A percentile compares a stretch with the other conserved stretches of the same genome.
These are phyloP conservation scores for Trichoderma lentiforme DNA, from an alignment of 2,329 filamentous ascomycete genomes.

Conservation along the genomic window DNA sequence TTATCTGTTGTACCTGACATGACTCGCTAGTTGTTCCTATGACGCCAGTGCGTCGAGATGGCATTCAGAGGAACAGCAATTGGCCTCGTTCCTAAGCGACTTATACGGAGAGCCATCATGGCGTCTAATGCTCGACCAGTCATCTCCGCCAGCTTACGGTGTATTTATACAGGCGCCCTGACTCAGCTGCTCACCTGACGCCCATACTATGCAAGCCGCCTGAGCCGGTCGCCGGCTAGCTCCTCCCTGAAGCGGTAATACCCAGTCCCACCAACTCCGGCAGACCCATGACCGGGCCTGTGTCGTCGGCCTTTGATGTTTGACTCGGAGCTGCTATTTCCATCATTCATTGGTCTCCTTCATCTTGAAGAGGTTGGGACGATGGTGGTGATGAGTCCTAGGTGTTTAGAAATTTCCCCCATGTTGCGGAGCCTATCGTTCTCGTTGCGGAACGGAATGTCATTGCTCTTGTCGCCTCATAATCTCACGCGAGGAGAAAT, in stretches of 20 bases:
- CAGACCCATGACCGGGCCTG: background rate
- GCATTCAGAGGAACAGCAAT: background rate
- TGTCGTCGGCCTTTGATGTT: background rate
- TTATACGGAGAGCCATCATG: background rate
- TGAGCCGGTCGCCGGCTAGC: slow-evolving; percentile 1
- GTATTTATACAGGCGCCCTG: slow-evolving; percentile 9
- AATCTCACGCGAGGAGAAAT: background rate
- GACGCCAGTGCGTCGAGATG: background rate
- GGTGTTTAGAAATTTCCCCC: background rate
- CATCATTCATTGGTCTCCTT: background rate
- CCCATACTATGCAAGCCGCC: slow-evolving; percentile 19
- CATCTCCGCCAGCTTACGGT: slow-evolving; percentile 8
- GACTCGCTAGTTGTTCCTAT: background rate
- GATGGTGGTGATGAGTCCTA: background rate
- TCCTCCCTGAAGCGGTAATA: slow-evolving; percentile 4
- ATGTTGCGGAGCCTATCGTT: background rate
- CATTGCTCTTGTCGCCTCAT: background rate
- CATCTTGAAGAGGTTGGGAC: background rate
- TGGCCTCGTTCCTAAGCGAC: background rate
- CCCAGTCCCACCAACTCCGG: slow-evolving; percentile 1
- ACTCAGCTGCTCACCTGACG: slow-evolving; percentile 24
- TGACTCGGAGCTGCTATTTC: background rate
- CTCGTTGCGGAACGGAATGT: slow-evolving; percentile 4
- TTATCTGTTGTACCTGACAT: background rate
- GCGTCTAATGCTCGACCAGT: background rate